Conservation (phyloP, 371 early-diverging fungal species). For the Conidiobolus incongruus region DNA sequence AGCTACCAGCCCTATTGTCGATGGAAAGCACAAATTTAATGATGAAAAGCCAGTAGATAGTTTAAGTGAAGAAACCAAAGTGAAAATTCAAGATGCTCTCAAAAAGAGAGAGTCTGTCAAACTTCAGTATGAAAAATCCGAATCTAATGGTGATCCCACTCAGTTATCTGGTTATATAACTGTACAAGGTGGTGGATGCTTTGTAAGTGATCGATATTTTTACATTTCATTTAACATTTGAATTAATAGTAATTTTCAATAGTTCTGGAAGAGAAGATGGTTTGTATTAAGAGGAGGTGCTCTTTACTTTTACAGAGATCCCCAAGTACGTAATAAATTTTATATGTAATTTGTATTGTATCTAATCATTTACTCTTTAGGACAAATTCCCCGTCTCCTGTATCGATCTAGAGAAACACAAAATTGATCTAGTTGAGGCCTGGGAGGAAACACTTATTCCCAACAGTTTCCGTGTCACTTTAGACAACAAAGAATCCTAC, state of each 20-base stretch:
- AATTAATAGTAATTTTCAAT: conserved; percentile 5
- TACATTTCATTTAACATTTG: background rate
- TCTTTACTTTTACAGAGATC: conserved; percentile 13
- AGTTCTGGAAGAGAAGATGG: conserved; percentile 23
- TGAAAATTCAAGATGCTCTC: background rate
- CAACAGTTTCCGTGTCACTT: conserved; percentile 13
- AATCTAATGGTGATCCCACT: background rate
- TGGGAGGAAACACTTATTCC: conserved; percentile 16
- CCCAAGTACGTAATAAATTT: background rate
- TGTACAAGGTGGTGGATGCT: conserved; percentile 13
- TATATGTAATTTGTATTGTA: background rate
- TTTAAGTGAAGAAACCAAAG: background rate
- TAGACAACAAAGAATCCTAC: conserved; percentile 12
- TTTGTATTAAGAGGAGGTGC: conserved; percentile 16
- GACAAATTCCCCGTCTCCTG: conserved; percentile 16
- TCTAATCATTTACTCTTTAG: conserved; percentile 6
- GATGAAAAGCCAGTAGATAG: too few relatives aligned
- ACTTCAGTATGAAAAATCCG: background rate
- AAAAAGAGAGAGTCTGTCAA: conserved; percentile 2
- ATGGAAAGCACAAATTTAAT: too few relatives aligned
- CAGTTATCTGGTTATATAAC: conserved; percentile 14
- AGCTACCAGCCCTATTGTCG: background rate
- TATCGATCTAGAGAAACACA: conserved; percentile 16
- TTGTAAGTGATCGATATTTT: conserved; percentile 5
- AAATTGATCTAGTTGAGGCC: conserved; percentile 13